phyloP scores from a whole-genome alignment of 805 yeast species.

The Torulaspora microellipsoides region DNA sequence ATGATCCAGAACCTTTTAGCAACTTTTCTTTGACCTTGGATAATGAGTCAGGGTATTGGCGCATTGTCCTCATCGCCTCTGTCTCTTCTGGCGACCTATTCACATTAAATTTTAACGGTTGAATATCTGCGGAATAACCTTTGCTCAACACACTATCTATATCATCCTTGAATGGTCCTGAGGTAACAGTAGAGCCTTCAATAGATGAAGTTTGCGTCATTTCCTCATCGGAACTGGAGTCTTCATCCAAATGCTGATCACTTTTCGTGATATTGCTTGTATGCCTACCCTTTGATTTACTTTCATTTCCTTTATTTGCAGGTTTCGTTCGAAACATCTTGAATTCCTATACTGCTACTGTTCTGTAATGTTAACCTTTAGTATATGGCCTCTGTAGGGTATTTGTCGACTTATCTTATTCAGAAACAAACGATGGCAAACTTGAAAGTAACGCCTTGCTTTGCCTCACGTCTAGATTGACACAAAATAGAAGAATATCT shows the following conservation, averaged over 20 bases:
- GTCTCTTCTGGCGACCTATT: slow-evolving; percentile 8
- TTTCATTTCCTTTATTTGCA: background rate
- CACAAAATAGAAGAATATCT: background rate
- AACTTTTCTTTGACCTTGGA: slow-evolving; percentile 17
- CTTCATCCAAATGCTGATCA: background rate
- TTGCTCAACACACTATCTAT: slow-evolving; percentile 1
- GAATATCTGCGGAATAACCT: slow-evolving; percentile 26
- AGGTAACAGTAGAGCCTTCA: slow-evolving; percentile 1
- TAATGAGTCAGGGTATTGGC: slow-evolving; percentile 10
- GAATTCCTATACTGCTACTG: no score
- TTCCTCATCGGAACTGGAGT: background rate
- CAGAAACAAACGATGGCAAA: no score
- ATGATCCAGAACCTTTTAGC: slow-evolving; percentile 6
- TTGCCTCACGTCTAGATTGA: background rate
- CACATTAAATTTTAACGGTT: slow-evolving; percentile 25
- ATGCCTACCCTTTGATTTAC: background rate
- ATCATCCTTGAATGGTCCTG: background rate
- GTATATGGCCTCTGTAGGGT: no score
- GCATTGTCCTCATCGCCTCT: background rate
- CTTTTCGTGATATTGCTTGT: background rate
- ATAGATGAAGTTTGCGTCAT: background rate
- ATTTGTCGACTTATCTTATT: no score
- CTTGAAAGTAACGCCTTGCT: no score
- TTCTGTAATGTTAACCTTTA: no score
- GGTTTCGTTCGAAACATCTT: slow-evolving; percentile 3